These are phyloP conservation scores for Polysphondylium violaceum DNA, from an alignment of 78 protist genomes.

Conservation along the genomic window DNA sequence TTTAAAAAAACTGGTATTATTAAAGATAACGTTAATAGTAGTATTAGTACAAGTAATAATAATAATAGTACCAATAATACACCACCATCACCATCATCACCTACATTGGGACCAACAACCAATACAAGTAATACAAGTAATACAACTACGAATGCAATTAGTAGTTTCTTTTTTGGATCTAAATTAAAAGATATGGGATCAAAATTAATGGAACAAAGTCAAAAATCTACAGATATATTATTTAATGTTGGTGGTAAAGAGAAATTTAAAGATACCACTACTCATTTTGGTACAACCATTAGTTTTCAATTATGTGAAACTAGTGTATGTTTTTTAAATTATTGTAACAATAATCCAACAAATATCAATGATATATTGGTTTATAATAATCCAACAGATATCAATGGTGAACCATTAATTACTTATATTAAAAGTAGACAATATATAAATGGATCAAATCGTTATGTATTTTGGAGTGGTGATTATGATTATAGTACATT, in stretches of 20 bases:
- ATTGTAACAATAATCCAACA: conserved; percentile 37
- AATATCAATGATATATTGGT: not conserved
- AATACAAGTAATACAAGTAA: not conserved
- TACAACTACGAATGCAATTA: not conserved
- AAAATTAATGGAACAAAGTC: conserved; percentile 38
- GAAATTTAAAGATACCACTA: conserved; percentile 30
- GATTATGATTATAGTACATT: conserved; percentile 28
- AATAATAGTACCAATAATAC: not conserved
- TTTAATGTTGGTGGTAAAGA: no score
- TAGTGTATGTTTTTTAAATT: conserved; percentile 32
- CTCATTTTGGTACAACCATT: conserved; percentile 56
- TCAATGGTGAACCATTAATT: conserved; percentile 7
- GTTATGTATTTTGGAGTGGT: conserved; percentile 69
- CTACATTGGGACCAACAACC: not conserved
- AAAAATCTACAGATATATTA: conserved; percentile 27
- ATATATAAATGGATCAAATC: conserved; percentile 37
- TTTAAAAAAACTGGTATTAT: no score
- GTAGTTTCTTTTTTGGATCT: conserved; percentile 26
- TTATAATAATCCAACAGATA: no score
- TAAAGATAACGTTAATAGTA: no score
- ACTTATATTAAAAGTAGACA: conserved; percentile 48
- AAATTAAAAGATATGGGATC: conserved; percentile 31
- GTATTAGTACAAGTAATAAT: not conserved
- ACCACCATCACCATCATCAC: conserved; percentile 6
- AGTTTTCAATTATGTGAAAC: conserved; percentile 56